Percentiles rank a stretch among this genome's conserved stretches.
phyloP scores from a whole-genome alignment of 2,329 filamentous ascomycete genomes.

The Fusarium sp. region DNA sequence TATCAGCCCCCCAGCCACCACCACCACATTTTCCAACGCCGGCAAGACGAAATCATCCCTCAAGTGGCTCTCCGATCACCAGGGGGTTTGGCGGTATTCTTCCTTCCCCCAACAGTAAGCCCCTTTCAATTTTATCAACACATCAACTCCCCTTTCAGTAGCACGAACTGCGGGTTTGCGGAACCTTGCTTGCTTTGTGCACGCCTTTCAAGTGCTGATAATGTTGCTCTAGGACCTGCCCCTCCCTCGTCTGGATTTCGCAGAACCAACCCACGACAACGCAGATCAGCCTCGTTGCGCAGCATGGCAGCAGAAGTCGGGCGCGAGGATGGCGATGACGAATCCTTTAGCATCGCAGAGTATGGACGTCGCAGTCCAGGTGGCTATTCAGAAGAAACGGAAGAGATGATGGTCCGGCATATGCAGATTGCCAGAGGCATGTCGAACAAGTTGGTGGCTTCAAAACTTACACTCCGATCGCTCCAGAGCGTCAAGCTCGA shows the following conservation, averaged over 20 bases:
- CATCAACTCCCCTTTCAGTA: not conserved
- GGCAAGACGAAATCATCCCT: constrained; percentile 30
- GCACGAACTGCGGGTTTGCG: constrained; percentile 8
- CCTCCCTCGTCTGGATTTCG: constrained; percentile 43
- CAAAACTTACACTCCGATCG: constrained; percentile 58
- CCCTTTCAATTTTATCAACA: not conserved
- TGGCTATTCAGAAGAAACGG: constrained; percentile 21
- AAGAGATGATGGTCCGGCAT: constrained; percentile 53
- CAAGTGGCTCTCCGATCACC: constrained; percentile 28
- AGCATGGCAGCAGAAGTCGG: constrained; percentile 39
- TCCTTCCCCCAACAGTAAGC: constrained; percentile 42
- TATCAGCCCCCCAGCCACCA: constrained; percentile 33
- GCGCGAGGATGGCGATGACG: constrained; percentile 33
- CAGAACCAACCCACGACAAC: constrained; percentile 42
- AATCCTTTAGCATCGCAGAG: constrained; percentile 28
- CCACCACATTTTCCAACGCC: constrained; percentile 26
- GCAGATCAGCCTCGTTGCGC: constrained; percentile 43
- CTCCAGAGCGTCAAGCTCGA: constrained; percentile 59
- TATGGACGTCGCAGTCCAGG: constrained; percentile 15
- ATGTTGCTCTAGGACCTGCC: constrained; percentile 31
- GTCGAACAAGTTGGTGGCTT: constrained; percentile 60
- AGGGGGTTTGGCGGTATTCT: constrained; percentile 35
- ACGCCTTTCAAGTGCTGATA: constrained; percentile 15
- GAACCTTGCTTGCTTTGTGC: constrained; percentile 5
- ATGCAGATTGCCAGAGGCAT: constrained; percentile 61